phyloP scores from a whole-genome alignment of 257 asterid genomes.

The Paraleonurus japonicus region DNA sequence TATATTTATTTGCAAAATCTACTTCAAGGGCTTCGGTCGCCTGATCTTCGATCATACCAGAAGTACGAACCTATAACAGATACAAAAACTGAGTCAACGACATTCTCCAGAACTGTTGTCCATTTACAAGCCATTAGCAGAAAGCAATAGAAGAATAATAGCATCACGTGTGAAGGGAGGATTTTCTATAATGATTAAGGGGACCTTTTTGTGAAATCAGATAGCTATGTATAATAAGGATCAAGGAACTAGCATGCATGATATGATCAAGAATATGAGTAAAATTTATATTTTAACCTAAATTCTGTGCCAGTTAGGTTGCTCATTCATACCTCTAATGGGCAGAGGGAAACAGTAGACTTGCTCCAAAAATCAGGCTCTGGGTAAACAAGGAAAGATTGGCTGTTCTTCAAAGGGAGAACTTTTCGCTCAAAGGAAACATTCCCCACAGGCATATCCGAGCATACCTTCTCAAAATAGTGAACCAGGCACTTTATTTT shows the following conservation, averaged over 20 bases:
- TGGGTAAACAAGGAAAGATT: slow-evolving; percentile 45
- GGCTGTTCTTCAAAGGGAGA: slow-evolving; percentile 45
- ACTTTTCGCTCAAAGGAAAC: slow-evolving; percentile 89
- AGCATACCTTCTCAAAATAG: slow-evolving; percentile 71
- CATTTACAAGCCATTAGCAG: not conserved
- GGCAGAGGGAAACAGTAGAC: slow-evolving; percentile 64
- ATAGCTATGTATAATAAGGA: not conserved
- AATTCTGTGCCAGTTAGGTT: slow-evolving; percentile 10
- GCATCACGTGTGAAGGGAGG: not conserved
- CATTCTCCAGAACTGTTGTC: not conserved
- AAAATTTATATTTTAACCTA: not conserved
- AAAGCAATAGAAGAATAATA: not conserved
- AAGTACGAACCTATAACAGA: slow-evolving; percentile 48
- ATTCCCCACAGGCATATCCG: slow-evolving; percentile 55
- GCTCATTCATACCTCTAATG: slow-evolving; percentile 56
- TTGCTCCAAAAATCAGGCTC: slow-evolving; percentile 67
- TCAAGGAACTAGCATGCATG: not conserved
- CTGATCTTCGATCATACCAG: slow-evolving; percentile 84
- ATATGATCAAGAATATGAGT: not conserved
- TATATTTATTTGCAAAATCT: slow-evolving; percentile 81
- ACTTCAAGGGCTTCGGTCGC: slow-evolving; percentile 69
- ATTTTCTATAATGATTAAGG: no score
- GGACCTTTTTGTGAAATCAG: not conserved
- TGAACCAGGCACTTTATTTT: slow-evolving; percentile 83
- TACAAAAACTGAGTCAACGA: not conserved